A percentile compares a stretch with the other conserved stretches of the same genome.
These are phyloP conservation scores for Metschnikowia similis DNA, from an alignment of 805 yeast species.

Conservation along the genomic window DNA sequence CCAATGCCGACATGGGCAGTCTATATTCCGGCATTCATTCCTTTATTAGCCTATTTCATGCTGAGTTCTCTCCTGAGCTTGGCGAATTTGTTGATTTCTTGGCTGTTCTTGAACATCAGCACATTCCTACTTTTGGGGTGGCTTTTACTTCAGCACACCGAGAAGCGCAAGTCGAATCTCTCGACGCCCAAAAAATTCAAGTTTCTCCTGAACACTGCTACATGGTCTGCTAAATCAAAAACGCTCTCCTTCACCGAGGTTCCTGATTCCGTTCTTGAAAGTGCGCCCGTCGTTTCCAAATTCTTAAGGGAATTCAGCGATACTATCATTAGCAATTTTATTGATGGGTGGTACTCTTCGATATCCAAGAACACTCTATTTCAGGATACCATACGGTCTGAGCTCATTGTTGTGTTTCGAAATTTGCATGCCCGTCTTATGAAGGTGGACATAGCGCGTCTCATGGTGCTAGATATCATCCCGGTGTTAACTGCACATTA, in stretches of 20 bases:
- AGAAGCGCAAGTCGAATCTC: neutral
- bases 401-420: slow-evolving; percentile 39
- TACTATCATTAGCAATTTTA: slow-evolving; percentile 48
- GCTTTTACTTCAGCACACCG: neutral
- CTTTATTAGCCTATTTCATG: neutral
- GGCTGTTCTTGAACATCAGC: neutral
- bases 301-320: slow-evolving; percentile 48
- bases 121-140: neutral
- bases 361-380: slow-evolving; percentile 34
- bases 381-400: slow-evolving; percentile 39
- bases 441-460: slow-evolving; percentile 48
- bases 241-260: neutral
- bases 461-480: slow-evolving; percentile 53
- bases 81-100: neutral
- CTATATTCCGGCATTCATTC: neutral
- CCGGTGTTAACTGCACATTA: slow-evolving; percentile 70
- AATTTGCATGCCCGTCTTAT: slow-evolving; percentile 41
- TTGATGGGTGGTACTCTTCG: slow-evolving; percentile 52
- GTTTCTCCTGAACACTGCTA: neutral
- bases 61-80: neutral
- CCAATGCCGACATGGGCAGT: slow-evolving; percentile 3
- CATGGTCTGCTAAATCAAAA: neutral
- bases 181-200: neutral
- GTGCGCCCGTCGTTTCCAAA: slow-evolving; percentile 40
- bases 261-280: neutral